Conservation (phyloP, 495 filamentous ascomycete species). For the Corynascus novoguineensis region DNA sequence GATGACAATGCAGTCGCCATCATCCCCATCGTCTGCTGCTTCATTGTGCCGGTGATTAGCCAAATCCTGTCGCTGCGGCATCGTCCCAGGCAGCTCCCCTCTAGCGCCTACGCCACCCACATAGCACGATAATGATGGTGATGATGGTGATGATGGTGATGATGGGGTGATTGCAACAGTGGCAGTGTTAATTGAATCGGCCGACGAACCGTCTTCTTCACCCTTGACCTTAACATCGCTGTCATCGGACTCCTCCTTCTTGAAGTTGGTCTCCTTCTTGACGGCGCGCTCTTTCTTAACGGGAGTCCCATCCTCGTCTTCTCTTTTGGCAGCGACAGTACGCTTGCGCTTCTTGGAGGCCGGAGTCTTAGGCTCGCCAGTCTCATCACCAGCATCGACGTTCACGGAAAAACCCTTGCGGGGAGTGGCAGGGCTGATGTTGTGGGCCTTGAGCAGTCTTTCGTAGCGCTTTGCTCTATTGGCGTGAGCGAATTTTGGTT, state of each 20-base stretch:
- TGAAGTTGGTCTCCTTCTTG: slow-evolving; percentile 3
- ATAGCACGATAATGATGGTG: background rate
- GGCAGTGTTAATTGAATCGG: too few species aligned
- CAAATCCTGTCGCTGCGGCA: background rate
- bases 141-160: background rate
- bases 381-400: background rate
- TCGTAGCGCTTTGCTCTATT: slow-evolving; percentile 60
- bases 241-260: slow-evolving; percentile 9
- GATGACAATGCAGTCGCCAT: background rate
- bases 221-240: slow-evolving; percentile 8
- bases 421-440: slow-evolving; percentile 26
- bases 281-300: slow-evolving; percentile 3
- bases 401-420: background rate
- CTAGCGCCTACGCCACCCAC: background rate
- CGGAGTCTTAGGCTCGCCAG: slow-evolving; percentile 1
- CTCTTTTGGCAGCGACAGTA: background rate
- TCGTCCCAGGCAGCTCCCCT: background rate
- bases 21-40: background rate
- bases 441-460: slow-evolving; percentile 55
- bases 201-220: slow-evolving; percentile 17
- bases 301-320: background rate
- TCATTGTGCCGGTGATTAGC: background rate
- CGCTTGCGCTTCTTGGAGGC: slow-evolving; percentile 11
- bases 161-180: too few species aligned
- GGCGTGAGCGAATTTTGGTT: background rate